phyloP scores from a whole-genome alignment of 129 eudicot species.

The Centrapalus pauciflorus region DNA sequence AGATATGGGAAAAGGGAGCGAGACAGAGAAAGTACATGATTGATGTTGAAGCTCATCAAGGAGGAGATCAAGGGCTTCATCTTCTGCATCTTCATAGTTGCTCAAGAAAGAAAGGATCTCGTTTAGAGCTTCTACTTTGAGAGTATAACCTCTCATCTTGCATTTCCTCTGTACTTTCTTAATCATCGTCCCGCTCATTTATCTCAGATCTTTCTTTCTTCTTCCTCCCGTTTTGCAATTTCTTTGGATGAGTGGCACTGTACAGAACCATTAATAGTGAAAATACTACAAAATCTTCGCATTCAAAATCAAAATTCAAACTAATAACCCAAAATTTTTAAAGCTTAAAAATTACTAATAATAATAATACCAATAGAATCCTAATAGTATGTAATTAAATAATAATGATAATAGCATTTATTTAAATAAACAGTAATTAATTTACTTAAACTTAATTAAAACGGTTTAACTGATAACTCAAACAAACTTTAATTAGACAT shows the following conservation, averaged over 20 bases:
- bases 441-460: too few species aligned
- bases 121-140: constrained; percentile 66
- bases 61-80: constrained; percentile 70
- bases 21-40: constrained; percentile 28
- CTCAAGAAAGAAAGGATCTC: constrained; percentile 56
- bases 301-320: too few species aligned
- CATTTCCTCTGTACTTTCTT: constrained; percentile 64
- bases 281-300: too few species aligned
- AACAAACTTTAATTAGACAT: too few species aligned
- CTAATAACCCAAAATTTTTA: too few species aligned
- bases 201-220: constrained; percentile 1
- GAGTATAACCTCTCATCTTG: constrained; percentile 65
- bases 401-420: too few species aligned
- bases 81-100: constrained; percentile 43
- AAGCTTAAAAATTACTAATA: too few species aligned
- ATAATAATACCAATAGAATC: too few species aligned
- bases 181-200: constrained; percentile 48
- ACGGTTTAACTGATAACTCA: too few species aligned
- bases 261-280: too few species aligned
- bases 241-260: neutral
- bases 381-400: too few species aligned
- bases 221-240: constrained; percentile 1
- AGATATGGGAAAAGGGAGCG: neutral
- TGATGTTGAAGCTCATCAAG: constrained; percentile 65
- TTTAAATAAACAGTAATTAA: too few species aligned